Evolutionary conservation across 768 basidiomycete genomes (phyloP), one percentile per base, ranked within the genome.

Genomic region (Pluteus cervinus): DNA sequence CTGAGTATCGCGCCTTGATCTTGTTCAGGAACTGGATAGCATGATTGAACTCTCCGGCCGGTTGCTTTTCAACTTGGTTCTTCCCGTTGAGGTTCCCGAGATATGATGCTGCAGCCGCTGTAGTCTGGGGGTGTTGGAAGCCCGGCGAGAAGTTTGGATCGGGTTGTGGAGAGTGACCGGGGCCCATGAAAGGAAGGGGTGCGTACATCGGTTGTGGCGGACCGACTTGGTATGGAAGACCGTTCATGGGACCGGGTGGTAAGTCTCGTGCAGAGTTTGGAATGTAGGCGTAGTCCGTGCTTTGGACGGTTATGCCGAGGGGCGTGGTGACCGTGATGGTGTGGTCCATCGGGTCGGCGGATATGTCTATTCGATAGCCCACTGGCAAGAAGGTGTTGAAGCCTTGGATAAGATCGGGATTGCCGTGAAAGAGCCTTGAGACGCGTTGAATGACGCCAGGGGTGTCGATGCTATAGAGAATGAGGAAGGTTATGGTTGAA

Each of bases 21-120:
- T 93, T 94, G 75, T 96, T 97, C 51, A 99, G 81, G 58, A 93
- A 99, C 51, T 90, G 81, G 45, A 98, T 98, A 10, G 96, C 96
- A 51, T 94, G 84, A 57, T 86, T 83, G 65, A 91, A 96, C 53
- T 97, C 83, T 42, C 69, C 75, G 8, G 70, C 56, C 9, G 74
- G 68, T 37, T 73, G 75, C 44, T 65, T 62, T 46, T 78, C 76
- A 25, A 68, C 61, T 11, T 66, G 57, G 28, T 67, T 66, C 51
- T 66, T 69, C 44, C 68, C 66, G 48, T 65, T 73, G 45, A 83
- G 65, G 33, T 73, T 75, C 20, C 79, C 76, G 15, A 86, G 68
- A 41, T 84, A 71, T 12, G 80, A 73, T 2, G 80, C 83, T 0
- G 79, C 80, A 2, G 76, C 77, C n/a, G n/a, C n/a, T 23, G 71